Evolutionary conservation across 768 basidiomycete species (phyloP), one percentile per base, ranked within the genome.

Genomic region (Boletellus ananas): DNA sequence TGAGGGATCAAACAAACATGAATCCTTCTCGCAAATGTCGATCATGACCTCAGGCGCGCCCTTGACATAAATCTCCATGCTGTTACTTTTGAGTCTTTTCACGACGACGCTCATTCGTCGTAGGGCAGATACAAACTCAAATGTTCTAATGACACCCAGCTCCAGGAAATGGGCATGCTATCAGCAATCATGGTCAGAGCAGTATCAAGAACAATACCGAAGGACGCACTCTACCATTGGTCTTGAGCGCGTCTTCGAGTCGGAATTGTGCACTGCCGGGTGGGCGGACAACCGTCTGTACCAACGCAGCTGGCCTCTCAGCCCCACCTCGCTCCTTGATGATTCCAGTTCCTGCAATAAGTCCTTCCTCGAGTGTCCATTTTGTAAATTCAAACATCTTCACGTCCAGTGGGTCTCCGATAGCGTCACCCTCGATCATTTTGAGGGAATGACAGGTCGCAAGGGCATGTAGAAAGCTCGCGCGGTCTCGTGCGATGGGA

Each of bases 11-110:
- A 37, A 74, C 93, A 58, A 60, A 98, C 95, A 85, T n/a, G 94
- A 90, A 45, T 87, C 81, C 53, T 77, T 84, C 47, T 94, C 88
- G 65, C 96, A 99, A 49, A 99, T 97, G 36, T 94, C 94, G 7
- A 71, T 67, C 94, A 99, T 98, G 49, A 97, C 92, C 69, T 99
- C 96, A 0, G 96, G 96, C 2, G 96, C 96, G n/a, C 96, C 96
- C 65, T 99, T 99, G 60, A 94, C 94, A 64, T 98, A 98, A 11
- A 97, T 78, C 65, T 99, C 96, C 93, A 99, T 97, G 66, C 89
- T 92, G 46, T 71, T 81, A 57, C 94, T 94, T 67, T 88, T 96
- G 46, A 99, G 78, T 45, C 92, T 79, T 68, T 97, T 99, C 60
- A 97, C 95, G 45, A 99, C 83, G 23, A 99, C 96, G 55, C 94